These are phyloP conservation scores for Talaromyces nanjingensis DNA, from an alignment of 495 filamentous ascomycete species.

Conservation along the genomic window DNA sequence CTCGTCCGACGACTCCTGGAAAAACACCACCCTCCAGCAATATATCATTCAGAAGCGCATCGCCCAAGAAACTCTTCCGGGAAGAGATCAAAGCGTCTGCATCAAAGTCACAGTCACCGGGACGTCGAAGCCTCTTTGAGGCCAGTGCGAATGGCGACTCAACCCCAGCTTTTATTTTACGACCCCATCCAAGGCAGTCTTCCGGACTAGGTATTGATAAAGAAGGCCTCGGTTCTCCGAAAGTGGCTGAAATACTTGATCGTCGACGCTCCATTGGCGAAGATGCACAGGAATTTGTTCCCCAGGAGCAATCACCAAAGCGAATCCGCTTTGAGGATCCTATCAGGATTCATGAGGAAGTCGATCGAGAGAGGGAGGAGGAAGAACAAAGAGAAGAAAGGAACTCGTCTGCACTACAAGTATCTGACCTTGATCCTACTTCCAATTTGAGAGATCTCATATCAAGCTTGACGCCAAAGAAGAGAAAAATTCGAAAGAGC, in stretches of 20 bases:
- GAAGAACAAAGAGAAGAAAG: slow-evolving; percentile 58
- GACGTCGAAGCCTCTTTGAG: slow-evolving; percentile 48
- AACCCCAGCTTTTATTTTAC: slow-evolving; percentile 58
- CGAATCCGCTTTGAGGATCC: slow-evolving; percentile 63
- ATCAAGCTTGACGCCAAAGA: slow-evolving; percentile 68
- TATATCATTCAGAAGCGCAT: slow-evolving; percentile 38
- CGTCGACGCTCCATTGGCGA: slow-evolving; percentile 66
- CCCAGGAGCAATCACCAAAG: slow-evolving; percentile 31
- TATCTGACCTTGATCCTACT: slow-evolving; percentile 53
- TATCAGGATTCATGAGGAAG: slow-evolving; percentile 56
- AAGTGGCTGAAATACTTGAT: slow-evolving; percentile 65
- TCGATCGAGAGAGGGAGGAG: slow-evolving; percentile 59
- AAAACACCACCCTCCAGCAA: slow-evolving; percentile 46
- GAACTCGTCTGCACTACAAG: slow-evolving; percentile 42
- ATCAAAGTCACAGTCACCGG: slow-evolving; percentile 27
- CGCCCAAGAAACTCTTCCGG: slow-evolving; percentile 49
- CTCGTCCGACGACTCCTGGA: slow-evolving; percentile 43
- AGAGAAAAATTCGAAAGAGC: slow-evolving; percentile 66
- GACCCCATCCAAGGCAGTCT: slow-evolving; percentile 55
- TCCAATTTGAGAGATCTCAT: slow-evolving; percentile 69
- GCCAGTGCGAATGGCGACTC: slow-evolving; percentile 48
- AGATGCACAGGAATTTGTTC: slow-evolving; percentile 53
- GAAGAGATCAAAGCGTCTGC: slow-evolving; percentile 38
- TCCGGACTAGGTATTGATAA: slow-evolving; percentile 71
- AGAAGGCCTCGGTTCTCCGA: slow-evolving; percentile 71